phyloP scores from a whole-genome alignment of 495 filamentous ascomycete species.

The Thozetella sp. region DNA sequence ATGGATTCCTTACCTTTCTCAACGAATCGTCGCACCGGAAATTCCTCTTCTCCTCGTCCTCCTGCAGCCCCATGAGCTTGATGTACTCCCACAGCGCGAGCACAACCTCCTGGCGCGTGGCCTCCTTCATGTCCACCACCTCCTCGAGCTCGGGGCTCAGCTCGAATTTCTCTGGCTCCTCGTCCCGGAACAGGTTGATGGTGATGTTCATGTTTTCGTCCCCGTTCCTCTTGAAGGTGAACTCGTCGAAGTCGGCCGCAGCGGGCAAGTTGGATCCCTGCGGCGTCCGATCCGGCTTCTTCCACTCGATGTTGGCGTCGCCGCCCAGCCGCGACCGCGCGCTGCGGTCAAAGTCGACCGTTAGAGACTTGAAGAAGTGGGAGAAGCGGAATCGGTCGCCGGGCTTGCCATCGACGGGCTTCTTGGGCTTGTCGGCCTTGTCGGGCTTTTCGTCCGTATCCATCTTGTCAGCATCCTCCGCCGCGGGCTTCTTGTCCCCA shows the following conservation, averaged over 20 bases:
- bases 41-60: constrained; percentile 89
- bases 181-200: constrained; percentile 84
- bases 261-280: constrained; percentile 52
- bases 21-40: constrained; percentile 88
- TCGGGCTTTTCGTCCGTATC: constrained; percentile 66
- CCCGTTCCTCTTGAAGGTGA: constrained; percentile 87
- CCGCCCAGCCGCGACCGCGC: constrained; percentile 46
- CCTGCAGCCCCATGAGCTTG: constrained; percentile 79
- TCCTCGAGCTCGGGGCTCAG: constrained; percentile 78
- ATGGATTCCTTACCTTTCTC: constrained; percentile 70
- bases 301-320: constrained; percentile 69
- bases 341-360: constrained; percentile 78
- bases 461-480: constrained; percentile 55
- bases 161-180: constrained; percentile 80
- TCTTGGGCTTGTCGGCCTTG: constrained; percentile 54
- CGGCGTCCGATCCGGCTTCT: constrained; percentile 62
- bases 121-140: constrained; percentile 83
- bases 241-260: constrained; percentile 80
- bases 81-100: constrained; percentile 97
- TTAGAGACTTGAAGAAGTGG: constrained; percentile 93
- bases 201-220: constrained; percentile 93
- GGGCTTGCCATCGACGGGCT: constrained; percentile 33
- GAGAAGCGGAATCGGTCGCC: constrained; percentile 69
- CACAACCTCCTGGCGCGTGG: constrained; percentile 81
- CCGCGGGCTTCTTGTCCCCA: constrained; percentile 27